phyloP scores from a whole-genome alignment of 2,329 filamentous ascomycete species.

The Apiospora marii region DNA sequence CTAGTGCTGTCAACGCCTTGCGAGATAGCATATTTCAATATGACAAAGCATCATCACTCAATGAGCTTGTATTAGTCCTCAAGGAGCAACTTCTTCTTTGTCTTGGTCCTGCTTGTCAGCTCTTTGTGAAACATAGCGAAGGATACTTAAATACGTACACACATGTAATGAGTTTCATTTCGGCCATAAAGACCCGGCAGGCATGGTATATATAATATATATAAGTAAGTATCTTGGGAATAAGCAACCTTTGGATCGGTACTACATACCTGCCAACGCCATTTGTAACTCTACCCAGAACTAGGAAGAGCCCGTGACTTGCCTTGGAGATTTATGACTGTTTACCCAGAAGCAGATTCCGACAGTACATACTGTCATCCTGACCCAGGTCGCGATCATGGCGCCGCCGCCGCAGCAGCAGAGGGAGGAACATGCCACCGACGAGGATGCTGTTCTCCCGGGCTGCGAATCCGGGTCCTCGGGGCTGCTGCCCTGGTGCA shows the following conservation, averaged over 20 bases:
- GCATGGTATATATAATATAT: not conserved
- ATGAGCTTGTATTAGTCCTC: conserved; percentile 2
- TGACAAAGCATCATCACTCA: conserved; percentile 8
- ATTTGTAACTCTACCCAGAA: not conserved
- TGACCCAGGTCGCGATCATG: not conserved
- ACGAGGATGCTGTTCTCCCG: not conserved
- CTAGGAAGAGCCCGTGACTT: not conserved
- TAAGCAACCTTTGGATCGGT: not conserved
- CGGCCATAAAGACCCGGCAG: not conserved
- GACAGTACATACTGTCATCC: too few relatives aligned
- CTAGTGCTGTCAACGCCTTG: not conserved
- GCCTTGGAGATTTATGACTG: not conserved
- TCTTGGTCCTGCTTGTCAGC: not conserved
- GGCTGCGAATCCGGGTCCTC: not conserved
- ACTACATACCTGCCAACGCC: not conserved
- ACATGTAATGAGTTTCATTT: not conserved
- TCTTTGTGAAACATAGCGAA: not conserved
- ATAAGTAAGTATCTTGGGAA: not conserved
- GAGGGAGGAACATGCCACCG: too few relatives aligned
- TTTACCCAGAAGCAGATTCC: not conserved
- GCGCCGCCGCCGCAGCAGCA: not conserved
- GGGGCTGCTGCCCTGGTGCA: not conserved
- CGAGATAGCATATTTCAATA: not conserved
- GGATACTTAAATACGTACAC: not conserved
- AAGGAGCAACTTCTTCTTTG: not conserved